phyloP scores from a whole-genome alignment of 805 yeast species.

The Saccharomycopsis sp. region DNA sequence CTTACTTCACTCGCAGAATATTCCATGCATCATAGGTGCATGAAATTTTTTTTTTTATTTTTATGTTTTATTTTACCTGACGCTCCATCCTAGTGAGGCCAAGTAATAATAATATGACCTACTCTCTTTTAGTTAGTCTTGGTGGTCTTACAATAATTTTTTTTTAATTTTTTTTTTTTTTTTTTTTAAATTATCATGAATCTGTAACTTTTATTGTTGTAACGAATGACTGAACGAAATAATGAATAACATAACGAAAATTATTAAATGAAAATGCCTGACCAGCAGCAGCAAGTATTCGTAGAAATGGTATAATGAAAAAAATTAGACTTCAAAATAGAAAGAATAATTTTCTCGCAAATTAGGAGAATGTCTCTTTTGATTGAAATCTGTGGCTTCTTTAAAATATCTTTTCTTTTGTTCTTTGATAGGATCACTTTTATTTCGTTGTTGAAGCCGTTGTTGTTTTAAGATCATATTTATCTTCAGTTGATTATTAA shows the following conservation, averaged over 20 bases:
- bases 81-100: too few species aligned
- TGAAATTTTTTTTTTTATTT: too few species aligned
- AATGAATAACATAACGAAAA: slow-evolving; percentile 1
- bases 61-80: too few species aligned
- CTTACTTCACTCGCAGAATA: too few species aligned
- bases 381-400: background rate
- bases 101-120: too few species aligned
- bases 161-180: background rate
- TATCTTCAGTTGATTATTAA: slow-evolving; percentile 4
- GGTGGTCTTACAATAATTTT: too few species aligned
- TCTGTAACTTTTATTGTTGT: background rate
- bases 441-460: background rate
- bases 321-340: slow-evolving; percentile 3
- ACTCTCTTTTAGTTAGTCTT: too few species aligned
- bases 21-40: too few species aligned
- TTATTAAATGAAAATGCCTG: background rate
- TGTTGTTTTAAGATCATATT: background rate
- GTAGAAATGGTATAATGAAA: background rate
- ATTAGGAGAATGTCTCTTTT: slow-evolving; percentile 19
- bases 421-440: slow-evolving; percentile 12
- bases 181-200: background rate
- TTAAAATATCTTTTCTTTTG: slow-evolving; percentile 12
- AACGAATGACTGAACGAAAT: background rate
- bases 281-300: background rate
- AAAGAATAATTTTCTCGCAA: slow-evolving; percentile 12